Conservation (phyloP, 805 yeast genomes). For the Vanderwaltozyma verrucispora region DNA sequence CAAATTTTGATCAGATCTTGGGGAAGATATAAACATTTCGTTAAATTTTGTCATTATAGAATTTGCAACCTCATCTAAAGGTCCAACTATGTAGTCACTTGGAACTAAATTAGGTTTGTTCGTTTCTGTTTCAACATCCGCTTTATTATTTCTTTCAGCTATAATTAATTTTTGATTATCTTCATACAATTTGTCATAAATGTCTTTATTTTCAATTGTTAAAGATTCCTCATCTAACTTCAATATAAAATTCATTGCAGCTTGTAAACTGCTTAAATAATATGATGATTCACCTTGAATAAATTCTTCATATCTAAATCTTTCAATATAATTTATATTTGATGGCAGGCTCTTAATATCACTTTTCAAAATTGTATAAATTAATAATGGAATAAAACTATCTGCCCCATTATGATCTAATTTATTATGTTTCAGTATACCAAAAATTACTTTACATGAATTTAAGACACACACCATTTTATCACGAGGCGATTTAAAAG, state of each 20-base stretch:
- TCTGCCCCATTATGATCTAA: constrained; percentile 80
- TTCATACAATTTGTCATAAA: constrained; percentile 36
- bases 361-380: constrained; percentile 65
- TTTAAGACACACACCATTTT: constrained; percentile 85
- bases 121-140: neutral
- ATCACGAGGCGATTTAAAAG: constrained; percentile 88
- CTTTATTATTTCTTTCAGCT: constrained; percentile 17
- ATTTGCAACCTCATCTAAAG: constrained; percentile 22
- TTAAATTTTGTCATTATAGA: constrained; percentile 15
- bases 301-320: constrained; percentile 68
- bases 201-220: constrained; percentile 53
- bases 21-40: constrained; percentile 12
- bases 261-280: constrained; percentile 81
- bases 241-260: constrained; percentile 74
- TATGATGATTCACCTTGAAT: constrained; percentile 83
- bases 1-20: constrained; percentile 2
- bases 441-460: constrained; percentile 87
- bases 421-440: constrained; percentile 57
- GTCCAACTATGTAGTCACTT: constrained; percentile 13
- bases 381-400: constrained; percentile 80
- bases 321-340: constrained; percentile 73
- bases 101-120: constrained; percentile 2
- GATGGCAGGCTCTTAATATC: constrained; percentile 58
- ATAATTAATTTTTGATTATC: constrained; percentile 35
- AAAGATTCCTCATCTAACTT: constrained; percentile 47